Evolutionary conservation across 345 rosid species (phyloP).

Genomic region (Corchorus olitorius): DNA sequence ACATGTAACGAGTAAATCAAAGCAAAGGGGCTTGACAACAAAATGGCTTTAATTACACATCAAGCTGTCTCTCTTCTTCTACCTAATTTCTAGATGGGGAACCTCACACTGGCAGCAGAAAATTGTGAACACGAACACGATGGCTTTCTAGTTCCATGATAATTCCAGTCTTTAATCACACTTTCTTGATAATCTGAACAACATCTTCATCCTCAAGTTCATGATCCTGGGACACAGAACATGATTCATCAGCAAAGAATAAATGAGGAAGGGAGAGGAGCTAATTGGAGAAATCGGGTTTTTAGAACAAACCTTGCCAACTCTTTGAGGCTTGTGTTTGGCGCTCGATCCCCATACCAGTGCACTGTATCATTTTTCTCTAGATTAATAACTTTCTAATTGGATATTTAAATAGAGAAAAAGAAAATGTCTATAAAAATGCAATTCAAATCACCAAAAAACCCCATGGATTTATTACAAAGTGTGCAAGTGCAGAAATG

Average conservation of each 20-base stretch:
- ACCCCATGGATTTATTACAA: background rate
- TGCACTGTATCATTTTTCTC: conserved; percentile 54
- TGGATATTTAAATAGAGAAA: background rate
- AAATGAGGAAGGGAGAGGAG: background rate
- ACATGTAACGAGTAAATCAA: background rate
- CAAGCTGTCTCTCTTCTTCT: conserved; percentile 28
- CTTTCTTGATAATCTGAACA: conserved; percentile 93
- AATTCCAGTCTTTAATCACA: conserved; percentile 33
- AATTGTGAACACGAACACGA: background rate
- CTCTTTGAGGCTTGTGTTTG: conserved; percentile 99
- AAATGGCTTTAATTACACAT: conserved; percentile 24
- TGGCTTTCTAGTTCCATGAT: background rate
- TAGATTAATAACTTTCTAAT: conserved; percentile 15
- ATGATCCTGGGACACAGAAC: conserved; percentile 66
- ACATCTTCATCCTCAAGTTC: conserved; percentile 99
- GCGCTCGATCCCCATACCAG: conserved; percentile 97
- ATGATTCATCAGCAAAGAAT: background rate
- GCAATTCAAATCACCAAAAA: background rate
- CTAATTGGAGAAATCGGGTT: conserved; percentile 6
- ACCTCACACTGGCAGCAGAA: background rate
- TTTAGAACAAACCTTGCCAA: conserved; percentile 76
- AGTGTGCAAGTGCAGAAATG: background rate
- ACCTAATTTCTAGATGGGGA: conserved; percentile 5
- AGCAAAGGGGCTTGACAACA: conserved; percentile 17
- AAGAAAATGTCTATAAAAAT: background rate